Evolutionary conservation across 805 yeast species (phyloP).

Genomic region (Suhomyces pyralidae): DNA sequence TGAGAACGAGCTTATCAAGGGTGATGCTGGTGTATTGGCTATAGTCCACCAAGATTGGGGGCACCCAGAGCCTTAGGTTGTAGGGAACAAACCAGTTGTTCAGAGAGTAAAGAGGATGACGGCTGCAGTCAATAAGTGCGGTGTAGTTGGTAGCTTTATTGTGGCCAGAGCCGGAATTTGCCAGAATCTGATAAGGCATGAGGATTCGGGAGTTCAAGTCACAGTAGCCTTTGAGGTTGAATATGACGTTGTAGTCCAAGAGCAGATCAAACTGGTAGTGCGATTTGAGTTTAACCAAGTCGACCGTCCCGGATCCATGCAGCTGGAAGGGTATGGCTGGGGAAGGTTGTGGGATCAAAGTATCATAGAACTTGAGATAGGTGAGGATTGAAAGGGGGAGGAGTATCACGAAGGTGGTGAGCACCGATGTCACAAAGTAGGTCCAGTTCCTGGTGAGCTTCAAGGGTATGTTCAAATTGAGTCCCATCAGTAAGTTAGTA

Average conservation of each 20-base stretch:
- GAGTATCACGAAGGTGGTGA: slow-evolving; percentile 25
- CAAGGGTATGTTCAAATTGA: slow-evolving; percentile 14
- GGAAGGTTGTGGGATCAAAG: slow-evolving; percentile 27
- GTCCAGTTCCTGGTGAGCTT: slow-evolving; percentile 22
- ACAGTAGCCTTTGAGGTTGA: slow-evolving; percentile 10
- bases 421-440: slow-evolving; percentile 15
- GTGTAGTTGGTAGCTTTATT: not conserved
- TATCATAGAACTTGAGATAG: slow-evolving; percentile 32
- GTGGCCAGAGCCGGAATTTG: not conserved
- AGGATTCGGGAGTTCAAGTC: not conserved
- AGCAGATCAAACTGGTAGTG: slow-evolving; percentile 10
- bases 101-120: slow-evolving; percentile 18
- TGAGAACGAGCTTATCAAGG: slow-evolving; percentile 5
- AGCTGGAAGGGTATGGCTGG: slow-evolving; percentile 16
- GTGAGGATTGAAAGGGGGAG: slow-evolving; percentile 35
- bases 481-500: not conserved
- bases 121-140: not conserved
- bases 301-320: not conserved
- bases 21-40: slow-evolving; percentile 12
- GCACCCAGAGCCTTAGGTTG: slow-evolving; percentile 34
- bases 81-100: slow-evolving; percentile 36
- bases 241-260: slow-evolving; percentile 17
- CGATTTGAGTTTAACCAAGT: not conserved
- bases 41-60: slow-evolving; percentile 29
- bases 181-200: not conserved